Base-by-base conservation (phyloP, 306 rosid species). In the Oxytropis ochrocephala region DNA sequence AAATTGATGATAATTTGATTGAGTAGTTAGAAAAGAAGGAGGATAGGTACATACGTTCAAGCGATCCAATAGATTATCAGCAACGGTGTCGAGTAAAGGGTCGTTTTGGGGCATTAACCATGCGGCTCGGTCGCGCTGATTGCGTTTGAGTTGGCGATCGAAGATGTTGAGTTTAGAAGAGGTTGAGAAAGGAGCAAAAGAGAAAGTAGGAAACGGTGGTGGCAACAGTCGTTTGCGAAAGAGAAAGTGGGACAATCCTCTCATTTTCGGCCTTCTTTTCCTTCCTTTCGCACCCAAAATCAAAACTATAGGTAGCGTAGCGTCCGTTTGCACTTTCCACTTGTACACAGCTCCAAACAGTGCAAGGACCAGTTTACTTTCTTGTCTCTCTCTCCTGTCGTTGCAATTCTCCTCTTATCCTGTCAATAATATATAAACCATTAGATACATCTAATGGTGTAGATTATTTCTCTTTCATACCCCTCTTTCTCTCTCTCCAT, bases 81-180 rank as follows among this genome's bases (percentile, higher is more conserved):
- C 85, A 53, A 90, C 93, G 4, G 89, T 46, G 59, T 90, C 84
- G 35, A 88, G 85, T 13, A 93, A 79, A 66, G 97, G 84, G 62
- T 93, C 96, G 51, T 79, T 78, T 14, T 83, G 64, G 17, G 84
- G 87, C 91, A 88, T 83, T 82, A 85, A 73, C 98, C 98, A 93
- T 4, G 97, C 89, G 4, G 97, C 98, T 72, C 98, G 86, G 50
- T 90, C 97, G 14, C 96, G 89, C 97, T 91, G 97, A 60, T 39
- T 87, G 68, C 87, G 89, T 75, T 91, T 88, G 65, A 88, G 86
- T 7, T 86, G 63, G 50, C 97, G 96, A 70, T 93, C 95, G 67
- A 93, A 93, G 81, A 93, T 76, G 68, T 76, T 80, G 46, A 85
- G 38, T 76, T 74, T 86, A 0, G 96, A 83, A 0, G 96, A 83